Base-by-base conservation (phyloP, 257 asterid genomes). In the Nicotiana otophora region DNA sequence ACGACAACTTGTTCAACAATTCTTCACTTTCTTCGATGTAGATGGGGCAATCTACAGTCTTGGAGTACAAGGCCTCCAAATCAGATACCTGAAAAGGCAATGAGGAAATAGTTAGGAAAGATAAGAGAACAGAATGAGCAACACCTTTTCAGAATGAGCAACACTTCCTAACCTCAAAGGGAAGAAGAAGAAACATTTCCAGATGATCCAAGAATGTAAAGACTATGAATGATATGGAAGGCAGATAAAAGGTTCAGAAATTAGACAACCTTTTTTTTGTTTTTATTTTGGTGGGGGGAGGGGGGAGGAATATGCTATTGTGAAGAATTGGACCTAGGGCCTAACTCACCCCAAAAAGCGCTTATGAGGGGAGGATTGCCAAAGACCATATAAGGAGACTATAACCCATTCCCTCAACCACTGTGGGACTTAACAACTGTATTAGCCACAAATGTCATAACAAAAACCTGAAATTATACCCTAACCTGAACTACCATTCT, bases 1-100 rank as follows among this genome's bases (percentile, higher is more conserved):
- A 89, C 48, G 97, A 91, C 87, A 95, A 84, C 91, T 87, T 95
- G 83, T 85, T 80, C 82, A 81, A 81, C 69, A 95, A 89, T 81
- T 88, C 88, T 89, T 88, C 92, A 82, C 93, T 88, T 88, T 92
- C 96, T 68, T 82, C 82, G 39, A 88, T 81, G 84, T 86, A 84
- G 85, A 95, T 90, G 42, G 99, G 97, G 28, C 85, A 90, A 78
- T 84, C 85, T 81, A 83, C 68, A 74, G 90, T 86, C 90, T 90
- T 95, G 31, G 83, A 54, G 81, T 82, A 86, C 87, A 95, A 89
- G 54, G 48, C 83, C 84, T 94, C 97, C 93, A 90, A 86, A 85
- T 91, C 94, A 87, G 92, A 90, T 66, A 95, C 83, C 99, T 95
- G 88, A 81, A 70, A 81, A 12, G 62, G 83, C 63, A 82, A 81